Evolutionary conservation across 2,329 filamentous ascomycete species (phyloP).

Genomic region (Diaporthe longicolla): DNA sequence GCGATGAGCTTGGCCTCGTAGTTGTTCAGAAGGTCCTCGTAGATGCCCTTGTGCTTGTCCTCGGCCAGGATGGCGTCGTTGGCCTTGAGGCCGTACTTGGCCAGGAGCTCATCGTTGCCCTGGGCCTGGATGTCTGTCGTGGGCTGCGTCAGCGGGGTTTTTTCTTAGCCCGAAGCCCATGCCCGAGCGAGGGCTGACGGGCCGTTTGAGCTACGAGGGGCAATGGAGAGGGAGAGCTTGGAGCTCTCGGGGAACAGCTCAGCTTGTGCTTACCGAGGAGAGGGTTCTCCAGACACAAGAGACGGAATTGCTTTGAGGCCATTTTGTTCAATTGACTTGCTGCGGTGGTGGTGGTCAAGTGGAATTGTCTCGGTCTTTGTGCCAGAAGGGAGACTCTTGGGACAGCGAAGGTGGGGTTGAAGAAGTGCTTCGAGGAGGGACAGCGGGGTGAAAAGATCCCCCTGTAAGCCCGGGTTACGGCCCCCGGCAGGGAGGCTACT

Average conservation of each 20-base stretch:
- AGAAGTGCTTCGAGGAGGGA: slow-evolving; percentile 33
- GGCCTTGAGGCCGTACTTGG: slow-evolving; percentile 93
- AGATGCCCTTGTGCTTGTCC: slow-evolving; percentile 89
- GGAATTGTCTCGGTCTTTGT: slow-evolving; percentile 41
- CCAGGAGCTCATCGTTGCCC: slow-evolving; percentile 86
- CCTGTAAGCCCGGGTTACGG: slow-evolving; percentile 36
- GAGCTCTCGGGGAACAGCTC: background rate
- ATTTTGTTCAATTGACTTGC: slow-evolving; percentile 63
- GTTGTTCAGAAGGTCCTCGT: slow-evolving; percentile 94
- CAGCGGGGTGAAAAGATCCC: slow-evolving; percentile 43
- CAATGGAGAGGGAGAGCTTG: slow-evolving; percentile 40
- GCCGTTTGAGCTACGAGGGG: background rate
- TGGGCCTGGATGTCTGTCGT: slow-evolving; percentile 86
- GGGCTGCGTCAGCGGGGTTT: slow-evolving; percentile 9
- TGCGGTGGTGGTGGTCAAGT: slow-evolving; percentile 42
- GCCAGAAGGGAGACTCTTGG: slow-evolving; percentile 48
- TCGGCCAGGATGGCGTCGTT: slow-evolving; percentile 98
- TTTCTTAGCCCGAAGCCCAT: slow-evolving; percentile 27
- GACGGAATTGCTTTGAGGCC: slow-evolving; percentile 85
- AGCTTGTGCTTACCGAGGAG: slow-evolving; percentile 80
- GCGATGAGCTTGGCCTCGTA: slow-evolving; percentile 95
- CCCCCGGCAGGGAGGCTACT: slow-evolving; percentile 34
- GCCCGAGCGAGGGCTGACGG: background rate
- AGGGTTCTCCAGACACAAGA: slow-evolving; percentile 97
- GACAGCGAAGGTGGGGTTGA: slow-evolving; percentile 49